phyloP scores from a whole-genome alignment of 179 eudicot species.

The Heliamphora pulchella region DNA sequence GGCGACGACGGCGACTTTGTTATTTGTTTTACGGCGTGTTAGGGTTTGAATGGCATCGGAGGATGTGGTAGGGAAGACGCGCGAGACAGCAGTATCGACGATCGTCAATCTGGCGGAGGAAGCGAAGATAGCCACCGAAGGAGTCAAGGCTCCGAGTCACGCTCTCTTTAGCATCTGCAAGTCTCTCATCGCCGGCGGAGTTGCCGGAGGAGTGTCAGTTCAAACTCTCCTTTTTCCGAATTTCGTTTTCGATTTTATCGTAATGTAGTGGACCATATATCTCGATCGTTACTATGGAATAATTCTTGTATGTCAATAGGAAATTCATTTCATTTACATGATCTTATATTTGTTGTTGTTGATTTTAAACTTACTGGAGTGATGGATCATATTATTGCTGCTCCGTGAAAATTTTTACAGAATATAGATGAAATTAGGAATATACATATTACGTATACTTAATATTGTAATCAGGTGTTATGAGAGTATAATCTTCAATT shows the following conservation, averaged over 20 bases:
- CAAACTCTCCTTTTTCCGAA: neutral
- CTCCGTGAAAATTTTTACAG: neutral
- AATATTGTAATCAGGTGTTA: neutral
- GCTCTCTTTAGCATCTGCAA: constrained; percentile 54
- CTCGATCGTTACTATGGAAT: neutral
- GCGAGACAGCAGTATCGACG: constrained; percentile 54
- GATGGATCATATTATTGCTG: neutral
- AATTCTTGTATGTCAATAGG: neutral
- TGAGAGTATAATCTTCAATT: neutral
- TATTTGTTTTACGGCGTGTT: constrained; percentile 19
- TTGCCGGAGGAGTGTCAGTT: constrained; percentile 86
- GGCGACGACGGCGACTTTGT: constrained; percentile 8
- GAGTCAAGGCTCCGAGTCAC: constrained; percentile 49
- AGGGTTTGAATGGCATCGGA: constrained; percentile 65
- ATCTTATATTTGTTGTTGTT: neutral
- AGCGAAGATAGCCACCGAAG: constrained; percentile 69
- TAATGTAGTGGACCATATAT: neutral
- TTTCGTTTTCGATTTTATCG: neutral
- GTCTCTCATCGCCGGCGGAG: constrained; percentile 84
- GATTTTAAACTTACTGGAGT: neutral
- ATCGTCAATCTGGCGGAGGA: constrained; percentile 81
- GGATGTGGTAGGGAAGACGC: constrained; percentile 51
- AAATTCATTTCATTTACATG: too few species aligned
- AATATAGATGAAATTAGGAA: neutral
- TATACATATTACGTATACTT: neutral